Conservation (phyloP, 2,329 filamentous ascomycete species). For the Alternaria brassicicola region DNA sequence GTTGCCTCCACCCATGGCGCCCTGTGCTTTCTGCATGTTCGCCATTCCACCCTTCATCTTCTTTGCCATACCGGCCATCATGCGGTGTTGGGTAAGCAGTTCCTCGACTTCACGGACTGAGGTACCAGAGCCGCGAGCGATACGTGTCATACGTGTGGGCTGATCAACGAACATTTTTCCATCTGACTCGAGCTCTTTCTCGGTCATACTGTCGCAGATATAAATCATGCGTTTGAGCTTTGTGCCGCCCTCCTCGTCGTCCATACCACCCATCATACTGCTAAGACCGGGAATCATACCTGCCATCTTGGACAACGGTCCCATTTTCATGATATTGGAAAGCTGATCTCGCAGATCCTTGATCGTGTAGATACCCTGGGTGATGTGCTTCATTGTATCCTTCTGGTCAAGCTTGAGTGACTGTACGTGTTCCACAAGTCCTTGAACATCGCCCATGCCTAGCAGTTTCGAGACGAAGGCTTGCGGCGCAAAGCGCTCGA, state of each 20-base stretch:
- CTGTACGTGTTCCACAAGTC: conserved; percentile 95
- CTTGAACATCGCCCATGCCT: conserved; percentile 96
- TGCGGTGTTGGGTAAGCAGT: conserved; percentile 93
- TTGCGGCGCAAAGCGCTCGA: conserved; percentile 90
- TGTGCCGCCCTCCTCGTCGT: conserved; percentile 91
- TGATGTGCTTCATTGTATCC: conserved; percentile 98
- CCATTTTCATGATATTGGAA: conserved; percentile 99
- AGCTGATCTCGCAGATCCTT: conserved; percentile 94
- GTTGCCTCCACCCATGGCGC: conserved; percentile 87
- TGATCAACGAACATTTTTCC: conserved; percentile 94
- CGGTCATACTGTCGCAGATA: conserved; percentile 98
- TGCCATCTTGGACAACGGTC: conserved; percentile 93
- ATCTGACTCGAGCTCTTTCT: conserved; percentile 92
- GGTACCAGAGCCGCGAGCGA: conserved; percentile 88
- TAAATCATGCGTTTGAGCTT: conserved; percentile 99
- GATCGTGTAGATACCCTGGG: conserved; percentile 93
- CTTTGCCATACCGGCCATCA: conserved; percentile 99
- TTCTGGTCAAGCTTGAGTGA: conserved; percentile 95
- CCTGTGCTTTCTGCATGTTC: conserved; percentile 93
- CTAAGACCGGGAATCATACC: conserved; percentile 98
- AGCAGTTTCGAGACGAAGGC: conserved; percentile 93
- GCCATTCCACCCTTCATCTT: conserved; percentile 98
- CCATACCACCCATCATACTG: conserved; percentile 92
- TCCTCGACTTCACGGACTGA: conserved; percentile 94
- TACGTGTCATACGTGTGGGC: conserved; percentile 88